Percentiles rank a stretch among this genome's conserved stretches.
Conservation (phyloP, 2,329 filamentous ascomycete genomes). For the Trichoderma oligosporum region DNA sequence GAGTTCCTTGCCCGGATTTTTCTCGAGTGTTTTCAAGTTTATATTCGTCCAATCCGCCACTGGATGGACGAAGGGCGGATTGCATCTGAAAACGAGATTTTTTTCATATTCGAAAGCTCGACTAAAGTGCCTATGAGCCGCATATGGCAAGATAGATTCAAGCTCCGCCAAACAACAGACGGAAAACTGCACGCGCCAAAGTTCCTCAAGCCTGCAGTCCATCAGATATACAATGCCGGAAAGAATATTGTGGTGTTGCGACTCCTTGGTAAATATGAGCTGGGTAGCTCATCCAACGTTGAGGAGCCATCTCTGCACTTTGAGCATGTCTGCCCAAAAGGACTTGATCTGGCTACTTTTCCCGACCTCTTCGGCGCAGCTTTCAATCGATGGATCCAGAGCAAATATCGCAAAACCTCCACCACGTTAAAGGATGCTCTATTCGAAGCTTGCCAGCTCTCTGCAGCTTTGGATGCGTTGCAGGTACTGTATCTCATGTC, state of each 20-base stretch:
- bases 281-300: slow-evolving; percentile 28
- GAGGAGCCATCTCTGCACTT: slow-evolving; percentile 53
- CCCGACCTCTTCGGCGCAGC: slow-evolving; percentile 67
- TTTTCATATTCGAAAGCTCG: slow-evolving; percentile 66
- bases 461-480: slow-evolving; percentile 61
- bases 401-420: slow-evolving; percentile 68
- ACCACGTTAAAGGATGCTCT: slow-evolving; percentile 62
- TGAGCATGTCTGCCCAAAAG: slow-evolving; percentile 49
- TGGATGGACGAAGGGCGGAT: slow-evolving; percentile 85
- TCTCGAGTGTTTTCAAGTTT: slow-evolving; percentile 76
- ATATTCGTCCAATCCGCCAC: slow-evolving; percentile 70
- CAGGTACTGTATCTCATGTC: slow-evolving; percentile 72
- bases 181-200: slow-evolving; percentile 64
- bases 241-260: slow-evolving; percentile 86
- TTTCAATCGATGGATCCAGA: slow-evolving; percentile 73
- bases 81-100: slow-evolving; percentile 60
- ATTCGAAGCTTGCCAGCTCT: slow-evolving; percentile 65
- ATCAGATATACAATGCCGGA: slow-evolving; percentile 77
- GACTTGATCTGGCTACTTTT: slow-evolving; percentile 59
- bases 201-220: slow-evolving; percentile 67
- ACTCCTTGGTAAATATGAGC: slow-evolving; percentile 56
- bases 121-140: slow-evolving; percentile 56
- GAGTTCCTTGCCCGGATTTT: slow-evolving; percentile 65
- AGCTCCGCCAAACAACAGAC: slow-evolving; percentile 57
- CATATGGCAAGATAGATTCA: slow-evolving; percentile 74